phyloP scores from a whole-genome alignment of 148 eudicot genomes.

The Rhododendron griersonianum region DNA sequence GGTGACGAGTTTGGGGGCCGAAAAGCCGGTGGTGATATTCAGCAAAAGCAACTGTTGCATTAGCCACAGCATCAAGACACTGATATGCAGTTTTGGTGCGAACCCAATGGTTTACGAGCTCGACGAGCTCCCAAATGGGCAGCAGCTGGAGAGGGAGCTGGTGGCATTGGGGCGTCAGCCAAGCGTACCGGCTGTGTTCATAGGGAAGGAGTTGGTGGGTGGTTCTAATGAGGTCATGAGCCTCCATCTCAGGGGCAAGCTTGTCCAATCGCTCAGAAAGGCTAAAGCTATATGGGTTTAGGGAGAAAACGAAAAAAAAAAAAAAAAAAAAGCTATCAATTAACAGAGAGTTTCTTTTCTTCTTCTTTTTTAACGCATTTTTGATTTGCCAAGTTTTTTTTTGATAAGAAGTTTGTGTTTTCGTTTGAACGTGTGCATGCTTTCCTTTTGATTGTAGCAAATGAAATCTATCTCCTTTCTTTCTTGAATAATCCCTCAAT shows the following conservation, averaged over 20 bases:
- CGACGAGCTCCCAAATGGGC: constrained; percentile 56
- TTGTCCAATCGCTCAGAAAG: constrained; percentile 55
- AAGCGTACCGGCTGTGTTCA: constrained; percentile 62
- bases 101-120: constrained; percentile 61
- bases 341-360: too few species aligned
- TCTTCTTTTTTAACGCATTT: too few species aligned
- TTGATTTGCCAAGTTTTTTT: background rate
- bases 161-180: constrained; percentile 37
- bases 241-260: constrained; percentile 60
- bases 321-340: background rate
- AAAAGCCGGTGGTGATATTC: constrained; percentile 70
- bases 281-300: constrained; percentile 52
- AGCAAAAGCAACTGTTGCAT: constrained; percentile 73
- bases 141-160: constrained; percentile 53
- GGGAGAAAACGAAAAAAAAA: background rate
- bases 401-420: background rate
- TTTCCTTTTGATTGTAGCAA: background rate
- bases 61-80: constrained; percentile 52
- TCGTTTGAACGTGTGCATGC: background rate
- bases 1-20: constrained; percentile 34
- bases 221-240: constrained; percentile 75
- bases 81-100: constrained; percentile 64
- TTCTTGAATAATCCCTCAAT: background rate
- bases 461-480: background rate
- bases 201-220: constrained; percentile 58